phyloP scores from a whole-genome alignment of 2,329 filamentous ascomycete genomes.

The Dothistroma septosporum region DNA sequence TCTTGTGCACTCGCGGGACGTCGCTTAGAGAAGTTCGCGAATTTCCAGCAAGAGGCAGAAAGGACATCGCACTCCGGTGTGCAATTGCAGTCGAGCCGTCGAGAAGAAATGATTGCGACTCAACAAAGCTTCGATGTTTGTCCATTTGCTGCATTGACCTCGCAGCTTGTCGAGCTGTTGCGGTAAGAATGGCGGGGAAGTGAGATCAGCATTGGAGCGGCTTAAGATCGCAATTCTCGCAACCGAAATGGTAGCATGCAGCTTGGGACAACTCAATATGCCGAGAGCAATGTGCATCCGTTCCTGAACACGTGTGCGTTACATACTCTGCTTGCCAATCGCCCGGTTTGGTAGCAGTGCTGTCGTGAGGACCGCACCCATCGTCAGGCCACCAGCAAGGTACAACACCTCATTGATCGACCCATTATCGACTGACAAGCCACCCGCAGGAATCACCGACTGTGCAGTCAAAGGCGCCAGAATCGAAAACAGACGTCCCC shows the following conservation, averaged over 20 bases:
- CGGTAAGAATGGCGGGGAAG: background rate
- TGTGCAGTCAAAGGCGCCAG: slow-evolving; percentile 55
- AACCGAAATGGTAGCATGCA: background rate
- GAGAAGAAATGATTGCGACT: too few relatives aligned
- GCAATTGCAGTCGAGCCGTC: too few relatives aligned
- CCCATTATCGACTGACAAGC: slow-evolving; percentile 20
- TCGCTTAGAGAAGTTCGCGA: too few relatives aligned
- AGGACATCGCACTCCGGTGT: too few relatives aligned
- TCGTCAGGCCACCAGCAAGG: slow-evolving; percentile 52
- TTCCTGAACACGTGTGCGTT: background rate
- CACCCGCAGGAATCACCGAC: slow-evolving; percentile 32
- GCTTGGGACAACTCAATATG: background rate
- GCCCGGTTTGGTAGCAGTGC: slow-evolving; percentile 44
- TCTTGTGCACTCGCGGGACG: too few relatives aligned
- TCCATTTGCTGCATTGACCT: background rate
- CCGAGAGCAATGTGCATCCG: background rate
- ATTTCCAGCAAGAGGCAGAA: too few relatives aligned
- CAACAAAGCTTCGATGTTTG: too few relatives aligned
- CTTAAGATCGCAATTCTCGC: background rate
- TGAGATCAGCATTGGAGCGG: background rate
- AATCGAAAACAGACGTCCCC: slow-evolving; percentile 56
- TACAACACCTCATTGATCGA: slow-evolving; percentile 51
- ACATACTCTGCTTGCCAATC: slow-evolving; percentile 36
- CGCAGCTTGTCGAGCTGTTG: background rate
- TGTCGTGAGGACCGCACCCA: slow-evolving; percentile 52